These are phyloP conservation scores for Penicillium rolfsii DNA, from an alignment of 2,329 filamentous ascomycete species.

Conservation along the genomic window DNA sequence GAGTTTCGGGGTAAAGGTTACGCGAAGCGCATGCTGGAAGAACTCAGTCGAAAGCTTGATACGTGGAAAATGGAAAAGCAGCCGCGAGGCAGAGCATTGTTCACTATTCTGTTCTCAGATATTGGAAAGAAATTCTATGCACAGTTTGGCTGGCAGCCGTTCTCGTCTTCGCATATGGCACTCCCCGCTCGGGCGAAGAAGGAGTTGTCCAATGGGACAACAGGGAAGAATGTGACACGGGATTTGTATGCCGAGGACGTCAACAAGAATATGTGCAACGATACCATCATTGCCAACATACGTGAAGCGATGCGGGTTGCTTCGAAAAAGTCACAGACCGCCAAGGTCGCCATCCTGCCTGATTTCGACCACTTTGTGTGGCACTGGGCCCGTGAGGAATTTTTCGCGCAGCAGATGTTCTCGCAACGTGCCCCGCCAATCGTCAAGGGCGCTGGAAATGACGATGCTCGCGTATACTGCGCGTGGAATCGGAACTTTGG, in stretches of 20 bases:
- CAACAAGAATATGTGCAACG: conserved; percentile 54
- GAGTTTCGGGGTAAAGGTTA: conserved; percentile 73
- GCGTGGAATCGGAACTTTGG: conserved; percentile 49
- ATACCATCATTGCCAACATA: conserved; percentile 68
- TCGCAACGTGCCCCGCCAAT: conserved; percentile 53
- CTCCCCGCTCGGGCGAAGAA: conserved; percentile 53
- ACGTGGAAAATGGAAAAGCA: conserved; percentile 56
- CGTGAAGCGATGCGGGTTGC: conserved; percentile 62
- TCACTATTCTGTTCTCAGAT: conserved; percentile 83
- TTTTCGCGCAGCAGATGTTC: conserved; percentile 68
- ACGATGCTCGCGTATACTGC: conserved; percentile 44
- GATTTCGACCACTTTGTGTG: conserved; percentile 70
- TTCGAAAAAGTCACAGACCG: conserved; percentile 45
- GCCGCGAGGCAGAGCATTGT: conserved; percentile 53
- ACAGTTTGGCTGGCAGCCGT: conserved; percentile 74
- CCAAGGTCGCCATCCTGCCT: conserved; percentile 68
- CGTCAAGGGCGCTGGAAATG: conserved; percentile 72
- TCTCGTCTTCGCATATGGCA: conserved; percentile 71
- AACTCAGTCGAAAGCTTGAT: conserved; percentile 61
- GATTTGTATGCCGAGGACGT: conserved; percentile 42
- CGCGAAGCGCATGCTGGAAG: conserved; percentile 72
- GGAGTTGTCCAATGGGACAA: conserved; percentile 24
- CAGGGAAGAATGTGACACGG: conserved; percentile 24
- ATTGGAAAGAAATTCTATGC: conserved; percentile 85
- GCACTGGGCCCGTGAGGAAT: conserved; percentile 82